phyloP scores from a whole-genome alignment of 1,284 basidiomycete species.

The Kwoniella shivajii region DNA sequence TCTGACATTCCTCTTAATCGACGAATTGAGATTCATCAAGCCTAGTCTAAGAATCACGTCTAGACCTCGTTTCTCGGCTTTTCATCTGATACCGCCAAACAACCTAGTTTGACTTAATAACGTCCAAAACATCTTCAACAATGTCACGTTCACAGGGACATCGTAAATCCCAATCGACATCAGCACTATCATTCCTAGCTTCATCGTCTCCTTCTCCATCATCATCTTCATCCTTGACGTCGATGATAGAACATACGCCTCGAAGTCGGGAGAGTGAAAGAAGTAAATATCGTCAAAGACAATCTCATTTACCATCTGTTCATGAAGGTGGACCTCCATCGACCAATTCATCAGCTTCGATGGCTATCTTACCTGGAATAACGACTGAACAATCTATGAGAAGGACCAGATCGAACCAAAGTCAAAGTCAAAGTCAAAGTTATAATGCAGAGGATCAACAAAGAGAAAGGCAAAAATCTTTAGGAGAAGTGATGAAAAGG shows the following conservation, averaged over 20 bases:
- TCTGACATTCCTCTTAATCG: slow-evolving; percentile 4
- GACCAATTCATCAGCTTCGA: slow-evolving; percentile 4
- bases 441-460: neutral
- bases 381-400: slow-evolving; percentile 1
- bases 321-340: slow-evolving; percentile 2
- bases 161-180: slow-evolving; percentile 44
- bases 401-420: neutral
- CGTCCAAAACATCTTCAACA: neutral
- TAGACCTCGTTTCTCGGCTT: no score
- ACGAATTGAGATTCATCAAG: no score
- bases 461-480: neutral
- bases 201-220: slow-evolving; percentile 2
- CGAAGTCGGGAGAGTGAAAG: neutral
- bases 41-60: no score
- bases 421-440: neutral
- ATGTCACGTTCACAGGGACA: slow-evolving; percentile 33
- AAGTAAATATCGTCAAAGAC: neutral
- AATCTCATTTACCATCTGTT: slow-evolving; percentile 4
- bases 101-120: neutral
- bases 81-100: no score
- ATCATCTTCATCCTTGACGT: neutral
- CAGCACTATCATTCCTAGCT: slow-evolving; percentile 33
- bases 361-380: slow-evolving; percentile 17
- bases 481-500: slow-evolving; percentile 2
- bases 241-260: neutral